phyloP scores from a whole-genome alignment of 306 rosid species.

The Lablab purpureus region DNA sequence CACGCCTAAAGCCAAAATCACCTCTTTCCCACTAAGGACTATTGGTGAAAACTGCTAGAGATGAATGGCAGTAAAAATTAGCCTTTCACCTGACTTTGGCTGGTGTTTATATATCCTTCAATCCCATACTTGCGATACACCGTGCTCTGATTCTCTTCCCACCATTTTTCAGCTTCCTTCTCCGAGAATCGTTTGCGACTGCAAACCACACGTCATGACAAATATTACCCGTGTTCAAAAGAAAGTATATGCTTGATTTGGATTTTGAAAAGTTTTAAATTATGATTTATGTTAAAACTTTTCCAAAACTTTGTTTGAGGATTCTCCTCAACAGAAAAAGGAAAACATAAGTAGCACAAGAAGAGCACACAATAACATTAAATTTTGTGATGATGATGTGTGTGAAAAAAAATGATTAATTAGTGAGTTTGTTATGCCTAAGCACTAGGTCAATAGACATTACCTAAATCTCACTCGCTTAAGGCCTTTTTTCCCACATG shows the following conservation, averaged over 20 bases:
- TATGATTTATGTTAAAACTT: neutral
- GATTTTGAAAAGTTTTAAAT: neutral
- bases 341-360: neutral
- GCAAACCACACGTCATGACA: slow-evolving; percentile 37
- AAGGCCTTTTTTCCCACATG: slow-evolving; percentile 72
- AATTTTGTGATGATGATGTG: neutral
- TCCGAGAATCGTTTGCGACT: slow-evolving; percentile 76
- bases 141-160: slow-evolving; percentile 79
- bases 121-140: slow-evolving; percentile 70
- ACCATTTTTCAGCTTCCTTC: slow-evolving; percentile 83
- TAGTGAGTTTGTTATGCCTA: neutral
- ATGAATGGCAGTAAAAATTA: slow-evolving; percentile 52
- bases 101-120: slow-evolving; percentile 65
- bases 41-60: slow-evolving; percentile 41
- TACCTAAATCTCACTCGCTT: slow-evolving; percentile 90
- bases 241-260: neutral
- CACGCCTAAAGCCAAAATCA: slow-evolving; percentile 48
- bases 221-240: neutral
- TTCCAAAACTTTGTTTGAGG: neutral
- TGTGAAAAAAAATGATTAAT: neutral
- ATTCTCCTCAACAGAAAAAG: neutral
- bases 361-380: no score
- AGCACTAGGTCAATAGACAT: neutral
- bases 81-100: slow-evolving; percentile 54
- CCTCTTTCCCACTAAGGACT: slow-evolving; percentile 42